phyloP scores from a whole-genome alignment of 306 rosid species.

The Prunus mongolica region DNA sequence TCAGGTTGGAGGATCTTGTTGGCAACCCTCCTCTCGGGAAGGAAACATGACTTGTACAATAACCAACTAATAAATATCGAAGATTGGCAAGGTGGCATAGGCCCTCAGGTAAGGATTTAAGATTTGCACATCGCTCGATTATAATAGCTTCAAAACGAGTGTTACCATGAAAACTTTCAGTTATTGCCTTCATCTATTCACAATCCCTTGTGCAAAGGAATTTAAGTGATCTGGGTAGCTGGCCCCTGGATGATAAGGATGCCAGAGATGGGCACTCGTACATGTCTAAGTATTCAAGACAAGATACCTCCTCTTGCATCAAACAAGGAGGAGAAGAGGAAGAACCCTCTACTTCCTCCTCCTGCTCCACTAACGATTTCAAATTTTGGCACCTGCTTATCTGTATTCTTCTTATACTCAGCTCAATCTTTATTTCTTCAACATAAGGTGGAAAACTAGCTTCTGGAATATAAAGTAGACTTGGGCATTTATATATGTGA shows the following conservation, averaged over 20 bases:
- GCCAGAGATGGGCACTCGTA: slow-evolving; percentile 28
- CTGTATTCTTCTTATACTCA: not conserved
- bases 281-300: slow-evolving; percentile 24
- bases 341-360: not conserved
- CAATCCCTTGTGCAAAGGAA: slow-evolving; percentile 16
- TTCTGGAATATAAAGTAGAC: not conserved
- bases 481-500: not conserved
- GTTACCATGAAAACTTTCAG: not conserved
- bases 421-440: not conserved
- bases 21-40: slow-evolving; percentile 3
- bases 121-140: not conserved
- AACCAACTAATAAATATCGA: not conserved
- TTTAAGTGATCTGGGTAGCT: slow-evolving; percentile 15
- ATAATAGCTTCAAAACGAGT: slow-evolving; percentile 8
- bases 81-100: not conserved
- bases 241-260: slow-evolving; percentile 24
- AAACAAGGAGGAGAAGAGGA: not conserved
- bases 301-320: not conserved
- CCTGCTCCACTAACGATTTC: not conserved
- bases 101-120: not conserved
- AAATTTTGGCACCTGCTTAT: not conserved
- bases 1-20: not conserved
- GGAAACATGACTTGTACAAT: slow-evolving; percentile 14
- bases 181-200: slow-evolving; percentile 28
- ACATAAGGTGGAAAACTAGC: not conserved